Evolutionary conservation across 1,284 basidiomycete species (phyloP), one percentile per base, ranked within the genome.

Genomic region (Tilletiopsis washingtonensis): DNA sequence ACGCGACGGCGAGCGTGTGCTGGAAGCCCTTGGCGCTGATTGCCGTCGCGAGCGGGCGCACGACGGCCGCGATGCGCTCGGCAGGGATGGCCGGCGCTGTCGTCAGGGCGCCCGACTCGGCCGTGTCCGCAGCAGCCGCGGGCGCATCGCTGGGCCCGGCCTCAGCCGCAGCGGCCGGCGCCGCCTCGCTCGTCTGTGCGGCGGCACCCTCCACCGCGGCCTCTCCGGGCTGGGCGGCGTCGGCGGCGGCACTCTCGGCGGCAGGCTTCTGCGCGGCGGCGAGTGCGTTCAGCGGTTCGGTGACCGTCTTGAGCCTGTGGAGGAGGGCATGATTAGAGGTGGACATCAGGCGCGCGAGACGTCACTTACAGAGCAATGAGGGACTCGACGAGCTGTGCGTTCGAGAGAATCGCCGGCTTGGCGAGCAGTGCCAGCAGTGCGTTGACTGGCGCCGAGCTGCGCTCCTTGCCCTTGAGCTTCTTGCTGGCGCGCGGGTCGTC

Each of bases 1-100:
- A 57, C 0, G 69, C 69, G 34, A 73, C 62, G 23, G 62, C 56
- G 15, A 73, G 46, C n/a, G 70, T 73, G 51, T 70, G 54, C 47
- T 73, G 70, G 64, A 73, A 73, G 19, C 67, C 70, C 26, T 64
- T 63, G 52, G 57, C 57, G 23, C 62, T 64, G 25, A 73, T 62
- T 20, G 67, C 56, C 25, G 65, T 70, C 9, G 56, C 55, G 39
- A 73, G 47, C 12, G 70, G 70, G 21, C 59, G 59, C n/a, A 73
- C 70, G 14, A 73, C 48, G 24, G 60, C 59, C 9, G 59, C 49
- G 19, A 73, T 54, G 9, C 62, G 61, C 17, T 71, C 69, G 2
- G 55, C 48, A 1, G 67, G 53, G 21, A 73, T 62, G 5, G 45
- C 32, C 9, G 57, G 57, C 3, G 44, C 27, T 14, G 23, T 12